Conservation (phyloP, 2,329 filamentous ascomycete genomes). For the Fusarium pseudonygamai region DNA sequence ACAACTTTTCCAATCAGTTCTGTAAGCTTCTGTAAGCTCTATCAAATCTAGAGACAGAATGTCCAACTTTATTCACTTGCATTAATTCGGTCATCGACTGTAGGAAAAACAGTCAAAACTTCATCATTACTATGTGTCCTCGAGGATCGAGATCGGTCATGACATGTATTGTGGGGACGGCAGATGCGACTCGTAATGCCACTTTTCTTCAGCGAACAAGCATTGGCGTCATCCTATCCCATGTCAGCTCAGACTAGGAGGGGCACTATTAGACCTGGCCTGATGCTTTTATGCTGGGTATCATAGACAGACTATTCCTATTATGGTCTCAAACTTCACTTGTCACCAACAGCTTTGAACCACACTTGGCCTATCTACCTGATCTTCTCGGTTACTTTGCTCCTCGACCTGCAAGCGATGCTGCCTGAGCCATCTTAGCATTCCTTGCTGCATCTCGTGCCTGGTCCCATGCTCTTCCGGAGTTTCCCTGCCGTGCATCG, state of each 20-base stretch:
- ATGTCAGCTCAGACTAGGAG: conserved; percentile 9
- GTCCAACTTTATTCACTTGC: neutral
- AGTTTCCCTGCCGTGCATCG: conserved; percentile 62
- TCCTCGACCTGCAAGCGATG: conserved; percentile 65
- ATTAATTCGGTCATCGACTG: neutral
- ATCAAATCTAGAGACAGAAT: neutral
- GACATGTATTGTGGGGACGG: conserved; percentile 30
- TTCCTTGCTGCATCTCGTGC: conserved; percentile 60
- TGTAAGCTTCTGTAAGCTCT: neutral
- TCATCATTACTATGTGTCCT: conserved; percentile 9
- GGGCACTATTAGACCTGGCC: conserved; percentile 22
- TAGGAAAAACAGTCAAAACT: conserved; percentile 1
- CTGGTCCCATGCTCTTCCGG: conserved; percentile 67
- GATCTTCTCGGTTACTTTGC: conserved; percentile 53
- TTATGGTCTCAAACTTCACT: conserved; percentile 8
- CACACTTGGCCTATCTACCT: conserved; percentile 12
- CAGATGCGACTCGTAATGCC: conserved; percentile 25
- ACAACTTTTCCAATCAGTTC: neutral
- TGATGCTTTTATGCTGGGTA: conserved; percentile 30
- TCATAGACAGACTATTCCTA: conserved; percentile 31
- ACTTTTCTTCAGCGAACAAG: conserved; percentile 26
- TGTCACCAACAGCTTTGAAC: conserved; percentile 9
- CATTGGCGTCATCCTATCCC: conserved; percentile 21
- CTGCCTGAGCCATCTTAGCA: conserved; percentile 63
- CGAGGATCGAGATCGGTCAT: conserved; percentile 13